A percentile compares a stretch with the other conserved stretches of the same genome.
These are phyloP conservation scores for Kurtzmaniella fragi DNA, from an alignment of 805 yeast genomes.

Conservation along the genomic window DNA sequence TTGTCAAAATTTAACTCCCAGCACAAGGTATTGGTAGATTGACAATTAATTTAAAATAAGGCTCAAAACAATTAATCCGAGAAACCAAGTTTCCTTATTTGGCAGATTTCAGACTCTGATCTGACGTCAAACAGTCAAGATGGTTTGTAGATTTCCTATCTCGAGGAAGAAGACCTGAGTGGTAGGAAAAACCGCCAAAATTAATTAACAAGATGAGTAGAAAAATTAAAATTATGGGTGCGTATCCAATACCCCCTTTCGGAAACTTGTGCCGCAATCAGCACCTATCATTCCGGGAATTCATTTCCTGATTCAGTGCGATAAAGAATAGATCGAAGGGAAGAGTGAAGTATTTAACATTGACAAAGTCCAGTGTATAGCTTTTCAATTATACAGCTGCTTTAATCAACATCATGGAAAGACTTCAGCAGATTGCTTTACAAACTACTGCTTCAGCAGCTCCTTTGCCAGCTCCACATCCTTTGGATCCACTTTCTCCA, in stretches of 20 bases:
- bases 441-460: slow-evolving; percentile 57
- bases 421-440: slow-evolving; percentile 58
- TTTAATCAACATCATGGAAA: slow-evolving; percentile 41
- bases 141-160: too few species aligned
- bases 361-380: not conserved
- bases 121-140: too few species aligned
- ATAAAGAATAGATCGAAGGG: slow-evolving; percentile 3
- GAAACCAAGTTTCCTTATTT: too few species aligned
- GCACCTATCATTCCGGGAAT: not conserved
- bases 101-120: too few species aligned
- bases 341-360: not conserved
- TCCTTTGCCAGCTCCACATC: slow-evolving; percentile 57
- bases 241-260: not conserved
- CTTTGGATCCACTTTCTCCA: slow-evolving; percentile 66
- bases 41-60: too few species aligned
- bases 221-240: not conserved
- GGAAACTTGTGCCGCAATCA: not conserved
- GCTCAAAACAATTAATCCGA: too few species aligned
- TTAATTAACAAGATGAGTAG: not conserved
- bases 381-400: not conserved
- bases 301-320: slow-evolving; percentile 6
- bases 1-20: too few species aligned
- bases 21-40: too few species aligned
- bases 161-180: too few species aligned
- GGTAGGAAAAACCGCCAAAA: too few species aligned